These are phyloP conservation scores for Lentinula raphanica DNA, from an alignment of 768 basidiomycete species.

Conservation along the genomic window DNA sequence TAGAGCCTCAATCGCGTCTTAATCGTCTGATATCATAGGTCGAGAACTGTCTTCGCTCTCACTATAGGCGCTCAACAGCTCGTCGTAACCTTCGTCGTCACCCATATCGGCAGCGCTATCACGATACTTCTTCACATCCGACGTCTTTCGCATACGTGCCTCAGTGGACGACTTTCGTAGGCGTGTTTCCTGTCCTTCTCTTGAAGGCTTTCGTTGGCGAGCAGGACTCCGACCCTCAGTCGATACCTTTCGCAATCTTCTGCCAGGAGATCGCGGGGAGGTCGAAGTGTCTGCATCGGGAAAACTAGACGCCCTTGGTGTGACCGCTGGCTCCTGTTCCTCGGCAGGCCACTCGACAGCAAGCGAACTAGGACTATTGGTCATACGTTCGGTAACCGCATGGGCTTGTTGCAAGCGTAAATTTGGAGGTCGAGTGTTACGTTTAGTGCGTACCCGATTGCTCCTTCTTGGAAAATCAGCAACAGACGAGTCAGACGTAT, in stretches of 20 bases:
- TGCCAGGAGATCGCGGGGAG: constrained; percentile 21
- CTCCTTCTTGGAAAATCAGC: constrained; percentile 27
- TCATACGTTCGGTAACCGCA: constrained; percentile 10
- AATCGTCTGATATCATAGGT: neutral
- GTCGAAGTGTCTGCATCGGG: constrained; percentile 25
- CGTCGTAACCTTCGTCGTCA: constrained; percentile 69
- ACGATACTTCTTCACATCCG: constrained; percentile 34
- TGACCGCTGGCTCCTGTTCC: constrained; percentile 41
- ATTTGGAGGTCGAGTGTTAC: constrained; percentile 42
- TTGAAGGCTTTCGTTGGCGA: constrained; percentile 26
- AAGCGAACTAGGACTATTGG: constrained; percentile 36
- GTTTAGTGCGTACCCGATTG: constrained; percentile 50
- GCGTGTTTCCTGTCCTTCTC: constrained; percentile 29
- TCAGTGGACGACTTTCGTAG: constrained; percentile 41
- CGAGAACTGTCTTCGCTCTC: constrained; percentile 60
- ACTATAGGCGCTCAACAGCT: constrained; percentile 66
- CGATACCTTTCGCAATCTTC: constrained; percentile 37
- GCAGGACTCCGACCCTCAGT: constrained; percentile 21
- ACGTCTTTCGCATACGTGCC: constrained; percentile 41
- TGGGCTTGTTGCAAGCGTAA: constrained; percentile 37
- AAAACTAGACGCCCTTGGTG: constrained; percentile 54
- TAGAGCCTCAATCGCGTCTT: neutral
- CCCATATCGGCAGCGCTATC: constrained; percentile 73
- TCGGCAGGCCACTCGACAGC: constrained; percentile 52
- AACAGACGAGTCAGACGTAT: constrained; percentile 50